Evolutionary conservation across 2,329 filamentous ascomycete genomes (phyloP).

Genomic region (Graphilbum sp.): DNA sequence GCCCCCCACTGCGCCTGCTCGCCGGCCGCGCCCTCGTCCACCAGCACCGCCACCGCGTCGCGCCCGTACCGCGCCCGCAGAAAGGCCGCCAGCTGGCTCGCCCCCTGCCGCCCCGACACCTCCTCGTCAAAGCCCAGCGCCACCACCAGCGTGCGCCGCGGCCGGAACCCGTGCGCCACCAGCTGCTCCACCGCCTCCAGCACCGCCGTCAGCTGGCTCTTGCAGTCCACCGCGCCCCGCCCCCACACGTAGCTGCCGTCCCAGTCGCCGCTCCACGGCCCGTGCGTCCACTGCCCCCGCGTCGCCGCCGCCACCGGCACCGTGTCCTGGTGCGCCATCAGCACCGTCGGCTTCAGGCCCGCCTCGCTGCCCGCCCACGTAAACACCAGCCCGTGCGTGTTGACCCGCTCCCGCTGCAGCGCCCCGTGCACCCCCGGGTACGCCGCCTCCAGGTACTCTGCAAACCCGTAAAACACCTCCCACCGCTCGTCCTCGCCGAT

Average conservation of each 20-base stretch:
- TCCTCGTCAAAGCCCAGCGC: slow-evolving; percentile 51
- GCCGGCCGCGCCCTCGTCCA: slow-evolving; percentile 39
- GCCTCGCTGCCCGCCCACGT: slow-evolving; percentile 36
- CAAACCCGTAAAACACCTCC: slow-evolving; percentile 39
- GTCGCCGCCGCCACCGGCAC: slow-evolving; percentile 39
- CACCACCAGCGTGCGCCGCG: slow-evolving; percentile 37
- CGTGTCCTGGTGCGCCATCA: slow-evolving; percentile 50
- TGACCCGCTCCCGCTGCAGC: slow-evolving; percentile 34
- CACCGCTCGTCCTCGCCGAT: slow-evolving; percentile 39
- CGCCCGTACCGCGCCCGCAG: slow-evolving; percentile 34
- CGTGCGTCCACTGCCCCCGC: slow-evolving; percentile 35
- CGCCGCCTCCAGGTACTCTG: slow-evolving; percentile 27
- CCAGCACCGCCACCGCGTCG: slow-evolving; percentile 34
- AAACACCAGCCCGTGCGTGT: slow-evolving; percentile 41
- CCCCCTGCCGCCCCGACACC: slow-evolving; percentile 33
- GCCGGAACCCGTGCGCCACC: slow-evolving; percentile 28
- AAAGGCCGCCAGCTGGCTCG: slow-evolving; percentile 25
- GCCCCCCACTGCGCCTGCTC: slow-evolving; percentile 24
- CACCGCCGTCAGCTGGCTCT: slow-evolving; percentile 41
- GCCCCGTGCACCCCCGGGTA: slow-evolving; percentile 28
- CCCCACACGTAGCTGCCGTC: slow-evolving; percentile 46
- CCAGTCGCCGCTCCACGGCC: slow-evolving; percentile 40
- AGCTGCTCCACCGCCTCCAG: slow-evolving; percentile 39
- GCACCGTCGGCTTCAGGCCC: slow-evolving; percentile 33
- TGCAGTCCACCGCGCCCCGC: slow-evolving; percentile 42